Evolutionary conservation across 176 grass and related monocot genomes (phyloP).

Genomic region (Elaeis guineensis): DNA sequence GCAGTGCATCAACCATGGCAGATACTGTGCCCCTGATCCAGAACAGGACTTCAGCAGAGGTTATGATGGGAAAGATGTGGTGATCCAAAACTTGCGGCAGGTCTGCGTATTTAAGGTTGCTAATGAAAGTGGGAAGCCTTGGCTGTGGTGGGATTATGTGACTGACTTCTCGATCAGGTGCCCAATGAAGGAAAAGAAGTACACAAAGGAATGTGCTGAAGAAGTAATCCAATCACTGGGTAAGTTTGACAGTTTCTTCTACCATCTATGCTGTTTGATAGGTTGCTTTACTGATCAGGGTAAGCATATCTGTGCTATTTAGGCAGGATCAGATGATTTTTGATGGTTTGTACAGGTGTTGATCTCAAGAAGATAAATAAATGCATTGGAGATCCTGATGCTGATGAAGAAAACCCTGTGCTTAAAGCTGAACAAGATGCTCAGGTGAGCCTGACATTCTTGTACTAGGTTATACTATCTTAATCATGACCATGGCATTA

Average conservation of each 20-base stretch:
- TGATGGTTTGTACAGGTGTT: conserved; percentile 34
- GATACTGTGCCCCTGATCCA: conserved; percentile 72
- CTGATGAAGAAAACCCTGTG: conserved; percentile 74
- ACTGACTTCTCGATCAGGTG: conserved; percentile 81
- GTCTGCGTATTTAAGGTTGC: conserved; percentile 65
- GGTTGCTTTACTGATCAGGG: too few species aligned
- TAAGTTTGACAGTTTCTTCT: conserved; percentile 21
- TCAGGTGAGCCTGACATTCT: conserved; percentile 38
- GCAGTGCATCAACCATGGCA: conserved; percentile 68
- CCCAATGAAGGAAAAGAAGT: conserved; percentile 86
- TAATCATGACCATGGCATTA: background rate
- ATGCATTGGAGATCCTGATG: conserved; percentile 69
- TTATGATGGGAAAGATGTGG: conserved; percentile 91
- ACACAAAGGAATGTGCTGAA: conserved; percentile 81
- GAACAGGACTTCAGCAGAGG: conserved; percentile 95
- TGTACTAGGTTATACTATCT: background rate
- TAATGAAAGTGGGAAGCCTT: conserved; percentile 64
- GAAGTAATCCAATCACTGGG: conserved; percentile 77
- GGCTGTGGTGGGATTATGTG: conserved; percentile 95
- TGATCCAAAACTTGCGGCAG: conserved; percentile 80
- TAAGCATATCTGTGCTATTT: too few species aligned
- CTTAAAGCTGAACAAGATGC: conserved; percentile 89
- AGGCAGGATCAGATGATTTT: too few species aligned
- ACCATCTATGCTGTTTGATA: too few species aligned
- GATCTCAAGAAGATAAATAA: conserved; percentile 77